Conservation (phyloP, 1,284 basidiomycete genomes). For the Tilletia caries region DNA sequence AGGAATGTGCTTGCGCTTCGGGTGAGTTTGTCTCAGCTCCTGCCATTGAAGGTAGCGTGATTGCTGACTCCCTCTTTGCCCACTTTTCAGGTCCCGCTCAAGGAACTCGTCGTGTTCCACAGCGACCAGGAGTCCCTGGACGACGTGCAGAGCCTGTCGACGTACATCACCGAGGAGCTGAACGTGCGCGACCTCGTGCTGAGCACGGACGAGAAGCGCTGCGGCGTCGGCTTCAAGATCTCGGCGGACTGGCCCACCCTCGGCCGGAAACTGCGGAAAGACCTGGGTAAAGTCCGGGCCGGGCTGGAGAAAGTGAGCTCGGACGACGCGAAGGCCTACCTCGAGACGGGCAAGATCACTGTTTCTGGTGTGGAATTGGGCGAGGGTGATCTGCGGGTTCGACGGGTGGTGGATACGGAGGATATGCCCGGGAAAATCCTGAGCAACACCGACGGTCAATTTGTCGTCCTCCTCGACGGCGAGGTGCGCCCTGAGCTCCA, state of each 20-base stretch:
- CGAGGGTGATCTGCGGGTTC: slow-evolving; percentile 80
- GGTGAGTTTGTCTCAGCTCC: slow-evolving; percentile 46
- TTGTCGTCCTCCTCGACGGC: slow-evolving; percentile 86
- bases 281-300: slow-evolving; percentile 83
- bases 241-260: slow-evolving; percentile 94
- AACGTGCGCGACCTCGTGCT: slow-evolving; percentile 88
- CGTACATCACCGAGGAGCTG: slow-evolving; percentile 90
- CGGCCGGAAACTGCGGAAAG: slow-evolving; percentile 89
- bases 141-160: slow-evolving; percentile 78
- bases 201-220: slow-evolving; percentile 78
- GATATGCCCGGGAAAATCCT: slow-evolving; percentile 62
- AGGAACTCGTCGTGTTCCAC: slow-evolving; percentile 92
- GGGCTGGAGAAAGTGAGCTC: slow-evolving; percentile 77
- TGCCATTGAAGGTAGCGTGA: neutral
- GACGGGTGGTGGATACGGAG: slow-evolving; percentile 54
- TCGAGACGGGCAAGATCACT: slow-evolving; percentile 70
- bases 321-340: slow-evolving; percentile 77
- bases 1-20: slow-evolving; percentile 67
- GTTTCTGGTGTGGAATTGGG: slow-evolving; percentile 88
- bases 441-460: slow-evolving; percentile 87
- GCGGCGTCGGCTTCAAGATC: slow-evolving; percentile 86
- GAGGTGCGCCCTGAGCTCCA: slow-evolving; percentile 81
- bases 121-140: slow-evolving; percentile 76
- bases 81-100: slow-evolving; percentile 68
- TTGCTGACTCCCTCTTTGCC: slow-evolving; percentile 43